Evolutionary conservation across 495 filamentous ascomycete genomes (phyloP), one percentile per base, ranked within the genome.

Genomic region (Tuber brumale): DNA sequence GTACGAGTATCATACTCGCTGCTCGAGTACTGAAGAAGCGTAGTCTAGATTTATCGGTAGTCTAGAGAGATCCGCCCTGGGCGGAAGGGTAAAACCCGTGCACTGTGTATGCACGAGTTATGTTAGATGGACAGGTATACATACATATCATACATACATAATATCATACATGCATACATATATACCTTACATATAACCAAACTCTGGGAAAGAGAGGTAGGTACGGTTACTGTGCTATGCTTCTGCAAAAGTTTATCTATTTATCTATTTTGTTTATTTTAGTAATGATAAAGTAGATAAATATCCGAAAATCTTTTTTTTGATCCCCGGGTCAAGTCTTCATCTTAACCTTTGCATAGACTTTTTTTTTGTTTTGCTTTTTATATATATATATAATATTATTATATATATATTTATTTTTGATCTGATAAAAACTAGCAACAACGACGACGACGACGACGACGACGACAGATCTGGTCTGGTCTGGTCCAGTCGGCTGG

Each of bases 321-420:
- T 73, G 76, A 79, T 79, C 71, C 75, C 78, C 78, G 78, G 77
- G 78, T 73, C 70, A 80, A 76, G 71, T 80, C 73, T 75, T 80
- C 69, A 78, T 79, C 73, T 80, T 75, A 79, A 73, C 78, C 75
- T 66, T 66, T 66, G 57, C 57, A 66, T 66, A 66, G 57, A 66
- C 57, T 66, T 66, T 18, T 66, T 35, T 35, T 18, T 66, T 61
- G 18, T 19, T 14, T 57, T 27, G 2, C 7, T 57, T 57, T 57
- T 57, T 4, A 0, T 57, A n/a, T n/a, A n/a, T n/a, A n/a, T n/a
- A n/a, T n/a, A n/a, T n/a, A n/a, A n/a, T n/a, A n/a, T n/a, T n/a
- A n/a, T n/a, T n/a, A n/a, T n/a, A n/a, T n/a, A n/a, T n/a, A n/a
- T 12, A 4, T 39, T 39, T 4, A 39, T 12, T n/a, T 57, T 31